Base-by-base conservation (phyloP, 768 basidiomycete species). In the Boletus tylopilopsis region DNA sequence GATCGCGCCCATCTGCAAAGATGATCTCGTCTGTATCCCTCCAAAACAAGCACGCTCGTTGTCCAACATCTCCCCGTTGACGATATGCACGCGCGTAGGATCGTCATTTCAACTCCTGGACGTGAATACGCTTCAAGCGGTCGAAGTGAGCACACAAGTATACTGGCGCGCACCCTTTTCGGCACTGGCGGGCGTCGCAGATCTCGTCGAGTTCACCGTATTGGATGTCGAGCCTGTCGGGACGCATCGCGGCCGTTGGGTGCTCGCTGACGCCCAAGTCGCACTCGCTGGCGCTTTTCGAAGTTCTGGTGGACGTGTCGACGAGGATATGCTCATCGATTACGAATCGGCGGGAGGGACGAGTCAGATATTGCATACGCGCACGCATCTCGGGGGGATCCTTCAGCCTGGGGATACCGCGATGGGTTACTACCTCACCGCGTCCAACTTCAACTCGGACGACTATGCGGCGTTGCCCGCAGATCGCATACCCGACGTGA, bases 141-240 rank as follows among this genome's bases (percentile, higher is more conserved):
- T 84, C 66, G 96, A 98, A 50, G 77, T 97, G 44, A 76, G 84
- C 5, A 60, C 91, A 1, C 76, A 78, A 22, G 71, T 87, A 6
- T 99, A 90, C 72, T 99, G 94, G 94, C 84, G 96, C n/a, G 69
- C 79, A 3, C 87, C 95, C 0, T 95, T 98, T 70, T 81, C 89
- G 29, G 73, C 90, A 1, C 80, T 99, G 15, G 90, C 94, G 1
- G 79, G 78, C 29, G 78, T 89, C 15, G 79, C 85, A 5, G 93
- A 96, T 60, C 82, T 97, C 42, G 81, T 93, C 46, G 95, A 97
- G 70, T 98, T 98, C 71, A 89, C 93, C 23, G 83, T 99, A 0
- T 79, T 98, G 51, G 96, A 98, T 68, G 77, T 98, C 59, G 96
- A 97, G 67, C 86, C 89, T 0, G 86, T 93, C 15, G 75, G 80